These are phyloP conservation scores for Triangularia verruculosa DNA, from an alignment of 2,329 filamentous ascomycete genomes.

Conservation along the genomic window DNA sequence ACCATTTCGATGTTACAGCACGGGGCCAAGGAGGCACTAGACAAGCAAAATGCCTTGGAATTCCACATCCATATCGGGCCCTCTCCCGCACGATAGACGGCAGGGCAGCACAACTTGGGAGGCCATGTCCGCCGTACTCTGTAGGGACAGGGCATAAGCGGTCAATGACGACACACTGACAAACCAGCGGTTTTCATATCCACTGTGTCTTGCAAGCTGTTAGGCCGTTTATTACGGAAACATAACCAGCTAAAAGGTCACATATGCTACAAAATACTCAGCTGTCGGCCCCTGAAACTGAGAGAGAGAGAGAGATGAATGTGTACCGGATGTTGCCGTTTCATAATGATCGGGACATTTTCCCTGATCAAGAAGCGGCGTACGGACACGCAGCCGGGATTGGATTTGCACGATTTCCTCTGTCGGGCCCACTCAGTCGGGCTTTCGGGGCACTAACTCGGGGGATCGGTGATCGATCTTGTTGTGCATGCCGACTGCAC, in stretches of 20 bases:
- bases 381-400: neutral
- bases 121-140: too few species aligned
- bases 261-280: too few species aligned
- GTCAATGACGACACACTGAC: neutral
- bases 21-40: neutral
- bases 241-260: too few species aligned
- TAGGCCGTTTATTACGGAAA: neutral
- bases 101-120: neutral
- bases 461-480: neutral
- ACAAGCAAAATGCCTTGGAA: neutral
- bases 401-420: neutral
- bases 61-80: neutral
- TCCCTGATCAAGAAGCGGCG: neutral
- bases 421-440: neutral
- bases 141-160: neutral
- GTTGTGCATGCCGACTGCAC: too few species aligned
- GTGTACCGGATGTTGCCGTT: neutral
- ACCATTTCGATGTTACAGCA: neutral
- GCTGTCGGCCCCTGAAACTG: neutral
- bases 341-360: neutral
- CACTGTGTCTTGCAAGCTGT: neutral
- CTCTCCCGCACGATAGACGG: neutral
- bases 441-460: neutral
- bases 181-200: neutral
- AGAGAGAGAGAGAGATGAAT: neutral